Conservation (phyloP, 2,329 filamentous ascomycete species). For the Stemphylium lycopersici region DNA sequence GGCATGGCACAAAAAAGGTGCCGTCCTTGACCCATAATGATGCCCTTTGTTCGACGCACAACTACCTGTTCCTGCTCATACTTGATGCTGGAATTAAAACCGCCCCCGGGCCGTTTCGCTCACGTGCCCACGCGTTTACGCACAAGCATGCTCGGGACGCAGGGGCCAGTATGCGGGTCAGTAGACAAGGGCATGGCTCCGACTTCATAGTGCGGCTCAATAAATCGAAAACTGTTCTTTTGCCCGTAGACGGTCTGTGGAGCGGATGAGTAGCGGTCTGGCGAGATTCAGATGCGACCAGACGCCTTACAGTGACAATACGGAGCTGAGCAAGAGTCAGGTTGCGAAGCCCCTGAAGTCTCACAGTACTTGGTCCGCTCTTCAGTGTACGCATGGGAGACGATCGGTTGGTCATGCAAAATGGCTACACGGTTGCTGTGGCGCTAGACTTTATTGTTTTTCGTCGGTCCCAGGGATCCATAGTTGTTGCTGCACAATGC, state of each 20-base stretch:
- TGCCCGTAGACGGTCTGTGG: not conserved
- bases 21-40: not conserved
- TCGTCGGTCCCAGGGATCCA: not conserved
- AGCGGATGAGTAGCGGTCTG: no score
- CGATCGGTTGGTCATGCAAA: not conserved
- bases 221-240: not conserved
- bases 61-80: no score
- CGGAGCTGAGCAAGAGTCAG: not conserved
- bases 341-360: not conserved
- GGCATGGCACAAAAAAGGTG: no score
- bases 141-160: not conserved
- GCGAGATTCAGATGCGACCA: no score
- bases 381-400: not conserved
- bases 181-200: slow-evolving; percentile 4
- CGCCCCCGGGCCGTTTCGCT: not conserved
- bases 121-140: slow-evolving; percentile 16
- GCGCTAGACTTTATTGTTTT: not conserved
- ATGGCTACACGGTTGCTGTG: not conserved
- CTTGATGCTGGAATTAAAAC: not conserved
- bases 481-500: not conserved
- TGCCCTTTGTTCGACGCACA: not conserved
- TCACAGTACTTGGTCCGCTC: not conserved
- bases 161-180: slow-evolving; percentile 3
- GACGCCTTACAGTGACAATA: not conserved
- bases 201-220: not conserved